Conservation (phyloP, 2,329 filamentous ascomycete genomes). For the Calonectria ilicicola region DNA sequence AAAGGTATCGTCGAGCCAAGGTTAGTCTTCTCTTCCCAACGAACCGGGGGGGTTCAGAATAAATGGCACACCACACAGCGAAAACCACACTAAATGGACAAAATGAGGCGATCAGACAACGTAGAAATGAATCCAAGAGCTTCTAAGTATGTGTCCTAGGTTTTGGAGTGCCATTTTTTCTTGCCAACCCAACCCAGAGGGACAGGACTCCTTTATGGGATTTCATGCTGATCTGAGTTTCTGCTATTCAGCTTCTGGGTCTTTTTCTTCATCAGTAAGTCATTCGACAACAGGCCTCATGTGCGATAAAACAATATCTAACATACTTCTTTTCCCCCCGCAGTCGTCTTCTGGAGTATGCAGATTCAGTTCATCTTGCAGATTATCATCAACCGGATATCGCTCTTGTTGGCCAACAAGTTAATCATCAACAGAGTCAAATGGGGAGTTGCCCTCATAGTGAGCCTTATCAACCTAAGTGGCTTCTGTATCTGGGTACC, state of each 20-base stretch:
- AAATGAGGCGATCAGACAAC: background rate
- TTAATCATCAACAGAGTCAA: slow-evolving; percentile 26
- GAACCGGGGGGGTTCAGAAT: background rate
- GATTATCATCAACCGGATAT: slow-evolving; percentile 35
- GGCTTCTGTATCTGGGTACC: slow-evolving; percentile 35
- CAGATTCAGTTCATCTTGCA: slow-evolving; percentile 34
- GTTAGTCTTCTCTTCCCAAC: background rate
- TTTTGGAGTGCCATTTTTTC: background rate
- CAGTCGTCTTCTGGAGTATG: slow-evolving; percentile 33
- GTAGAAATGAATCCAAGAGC: background rate
- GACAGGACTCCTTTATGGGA: background rate
- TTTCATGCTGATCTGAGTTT: background rate
- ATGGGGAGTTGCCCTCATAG: slow-evolving; percentile 23
- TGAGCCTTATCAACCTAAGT: slow-evolving; percentile 28
- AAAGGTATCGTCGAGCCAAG: slow-evolving; percentile 17
- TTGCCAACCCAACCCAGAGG: background rate
- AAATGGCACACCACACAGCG: background rate
- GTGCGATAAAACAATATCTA: background rate
- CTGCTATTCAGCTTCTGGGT: slow-evolving; percentile 22
- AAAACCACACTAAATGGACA: background rate
- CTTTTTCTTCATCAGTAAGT: slow-evolving; percentile 34
- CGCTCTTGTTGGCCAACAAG: slow-evolving; percentile 26
- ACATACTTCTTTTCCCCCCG: background rate
- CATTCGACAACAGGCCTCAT: background rate
- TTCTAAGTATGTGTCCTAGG: background rate